Percentiles rank a stretch among this genome's conserved stretches.
phyloP scores from a whole-genome alignment of 1,284 basidiomycete species.

The Cryptococcus sp. region DNA sequence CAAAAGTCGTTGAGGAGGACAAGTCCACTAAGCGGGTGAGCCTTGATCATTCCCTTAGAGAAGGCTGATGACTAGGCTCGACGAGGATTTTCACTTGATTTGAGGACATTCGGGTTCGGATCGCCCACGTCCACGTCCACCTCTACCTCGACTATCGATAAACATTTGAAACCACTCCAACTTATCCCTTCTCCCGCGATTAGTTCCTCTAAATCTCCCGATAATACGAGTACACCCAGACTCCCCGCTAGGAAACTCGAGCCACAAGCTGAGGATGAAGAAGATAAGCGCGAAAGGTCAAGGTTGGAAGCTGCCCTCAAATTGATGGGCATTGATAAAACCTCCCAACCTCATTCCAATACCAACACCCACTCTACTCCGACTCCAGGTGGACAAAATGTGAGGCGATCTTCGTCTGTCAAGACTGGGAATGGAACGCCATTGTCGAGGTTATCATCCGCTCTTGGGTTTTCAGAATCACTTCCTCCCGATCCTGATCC shows the following conservation, averaged over 20 bases:
- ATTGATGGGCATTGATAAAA: slow-evolving; percentile 73
- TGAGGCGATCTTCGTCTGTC: background rate
- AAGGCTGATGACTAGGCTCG: slow-evolving; percentile 17
- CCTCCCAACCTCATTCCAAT: background rate
- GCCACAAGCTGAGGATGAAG: slow-evolving; percentile 78
- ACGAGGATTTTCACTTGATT: slow-evolving; percentile 46
- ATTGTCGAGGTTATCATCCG: slow-evolving; percentile 8
- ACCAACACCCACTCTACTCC: background rate
- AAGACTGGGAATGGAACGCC: slow-evolving; percentile 5
- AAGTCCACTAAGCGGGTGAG: too few species aligned
- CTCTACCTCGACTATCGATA: slow-evolving; percentile 12
- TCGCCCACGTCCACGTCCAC: slow-evolving; percentile 7
- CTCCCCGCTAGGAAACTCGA: slow-evolving; percentile 33
- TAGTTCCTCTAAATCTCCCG: background rate
- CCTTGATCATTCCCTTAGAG: background rate
- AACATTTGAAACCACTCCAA: slow-evolving; percentile 31
- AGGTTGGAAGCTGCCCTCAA: slow-evolving; percentile 82
- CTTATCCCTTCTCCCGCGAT: slow-evolving; percentile 6
- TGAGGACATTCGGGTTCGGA: slow-evolving; percentile 42
- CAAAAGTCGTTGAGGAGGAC: background rate
- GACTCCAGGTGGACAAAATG: background rate
- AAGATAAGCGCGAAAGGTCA: slow-evolving; percentile 77
- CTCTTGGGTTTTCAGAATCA: slow-evolving; percentile 3
- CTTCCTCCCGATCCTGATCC: slow-evolving; percentile 2
- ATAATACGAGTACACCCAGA: background rate